phyloP scores from a whole-genome alignment of 2,329 filamentous ascomycete genomes.

The Ustilaginoidea virens region DNA sequence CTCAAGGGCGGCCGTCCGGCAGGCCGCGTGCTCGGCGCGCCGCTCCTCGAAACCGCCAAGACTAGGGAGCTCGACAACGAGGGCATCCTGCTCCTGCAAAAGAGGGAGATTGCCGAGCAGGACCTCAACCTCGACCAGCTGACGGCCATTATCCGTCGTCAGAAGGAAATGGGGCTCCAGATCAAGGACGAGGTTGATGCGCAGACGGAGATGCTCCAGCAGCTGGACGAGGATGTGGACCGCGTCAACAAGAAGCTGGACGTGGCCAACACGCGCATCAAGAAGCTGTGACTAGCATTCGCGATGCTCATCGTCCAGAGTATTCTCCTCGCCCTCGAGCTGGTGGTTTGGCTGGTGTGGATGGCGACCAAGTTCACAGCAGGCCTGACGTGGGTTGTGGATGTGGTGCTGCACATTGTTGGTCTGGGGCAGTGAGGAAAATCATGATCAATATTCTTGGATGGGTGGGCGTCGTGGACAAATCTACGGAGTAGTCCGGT shows the following conservation, averaged over 20 bases:
- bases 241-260: constrained; percentile 52
- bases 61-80: constrained; percentile 65
- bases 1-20: constrained; percentile 23
- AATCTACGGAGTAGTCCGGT: no score
- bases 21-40: constrained; percentile 57
- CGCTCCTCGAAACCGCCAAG: constrained; percentile 57
- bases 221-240: constrained; percentile 51
- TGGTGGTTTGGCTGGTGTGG: constrained; percentile 18
- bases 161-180: constrained; percentile 63
- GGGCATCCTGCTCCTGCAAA: constrained; percentile 59
- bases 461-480: neutral
- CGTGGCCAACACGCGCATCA: constrained; percentile 57
- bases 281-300: constrained; percentile 39
- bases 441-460: neutral
- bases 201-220: constrained; percentile 55
- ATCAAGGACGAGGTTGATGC: constrained; percentile 60
- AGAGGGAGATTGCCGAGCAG: constrained; percentile 59
- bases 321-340: constrained; percentile 13
- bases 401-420: constrained; percentile 12
- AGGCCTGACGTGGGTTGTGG: constrained; percentile 14
- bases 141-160: constrained; percentile 51
- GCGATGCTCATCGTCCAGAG: constrained; percentile 11
- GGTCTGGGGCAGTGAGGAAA: constrained; percentile 6
- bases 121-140: constrained; percentile 57
- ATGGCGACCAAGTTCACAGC: constrained; percentile 9